Evolutionary conservation across 2,329 filamentous ascomycete species (phyloP), one percentile per base, ranked within the genome.

Genomic region (Sclerotinia sclerotiorum): DNA sequence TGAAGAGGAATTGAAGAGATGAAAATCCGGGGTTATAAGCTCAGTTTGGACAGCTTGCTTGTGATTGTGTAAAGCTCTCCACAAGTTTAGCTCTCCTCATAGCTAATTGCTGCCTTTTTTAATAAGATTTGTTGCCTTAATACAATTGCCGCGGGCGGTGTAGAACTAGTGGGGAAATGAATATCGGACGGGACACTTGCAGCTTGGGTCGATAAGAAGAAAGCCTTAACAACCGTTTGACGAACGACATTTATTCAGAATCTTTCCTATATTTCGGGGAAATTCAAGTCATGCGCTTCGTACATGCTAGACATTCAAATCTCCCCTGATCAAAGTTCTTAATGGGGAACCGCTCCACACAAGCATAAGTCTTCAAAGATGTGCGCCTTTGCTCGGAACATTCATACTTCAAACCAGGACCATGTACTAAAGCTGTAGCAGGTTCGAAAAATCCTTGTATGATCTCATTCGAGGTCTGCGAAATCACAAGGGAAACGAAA

Each of bases 401-500:
- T 19, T 48, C 39, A 35, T 63, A 61, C 32, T 51, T 48, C 27
- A 39, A 46, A 17, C 27, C 5, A 19, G 39, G 46, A 44, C 17
- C 5, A 63, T 60, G 29, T 63, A 32, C 67, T 72, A 69, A 73
- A 46, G 35, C 46, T 61, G 24, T 68, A 17, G 8, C 57, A 98
- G 94, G 95, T 99, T 99, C 82, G 95, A 99, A 81, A 99, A 99
- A 82, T 97, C 95, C 54, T 87, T 99, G 27, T 97, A 97, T 81
- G 94, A 98, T 87, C 94, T 99, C 84, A 99, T 99, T 76, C 88
- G 94, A 81, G 95, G 95, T 76, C 84, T 99, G 78, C 90, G 95
- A 73, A 95, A 94, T 79, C 94, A 98, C 83, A 97, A 97, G 80
- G 94, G 94, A 75, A 91, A 90, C 77, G 95, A 99, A 82, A 91